Conservation (phyloP, 2,329 filamentous ascomycete genomes). For the Ophiostoma triangulosporum region DNA sequence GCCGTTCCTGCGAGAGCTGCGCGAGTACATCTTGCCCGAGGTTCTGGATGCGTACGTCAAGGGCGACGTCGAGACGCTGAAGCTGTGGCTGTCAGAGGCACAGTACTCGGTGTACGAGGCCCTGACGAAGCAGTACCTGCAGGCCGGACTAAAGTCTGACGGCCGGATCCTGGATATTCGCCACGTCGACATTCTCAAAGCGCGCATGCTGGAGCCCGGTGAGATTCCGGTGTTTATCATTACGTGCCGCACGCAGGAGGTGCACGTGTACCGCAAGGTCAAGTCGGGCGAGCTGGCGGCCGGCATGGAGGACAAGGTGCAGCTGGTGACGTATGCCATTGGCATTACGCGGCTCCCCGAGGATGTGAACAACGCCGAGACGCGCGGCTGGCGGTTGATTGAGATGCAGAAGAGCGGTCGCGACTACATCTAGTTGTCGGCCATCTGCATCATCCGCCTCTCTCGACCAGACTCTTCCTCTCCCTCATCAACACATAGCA, state of each 20-base stretch:
- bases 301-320: constrained; percentile 97
- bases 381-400: constrained; percentile 90
- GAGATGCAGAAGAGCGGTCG: constrained; percentile 97
- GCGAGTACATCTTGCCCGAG: constrained; percentile 95
- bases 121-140: constrained; percentile 91
- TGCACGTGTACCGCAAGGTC: constrained; percentile 88
- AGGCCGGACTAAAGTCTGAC: constrained; percentile 84
- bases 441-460: neutral
- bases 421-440: constrained; percentile 50
- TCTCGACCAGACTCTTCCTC: no score
- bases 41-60: constrained; percentile 97
- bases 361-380: constrained; percentile 94
- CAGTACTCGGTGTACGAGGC: constrained; percentile 96
- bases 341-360: constrained; percentile 88
- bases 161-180: constrained; percentile 91
- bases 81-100: constrained; percentile 89
- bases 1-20: constrained; percentile 85
- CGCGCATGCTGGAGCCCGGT: constrained; percentile 69
- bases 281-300: constrained; percentile 84
- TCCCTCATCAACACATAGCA: no score
- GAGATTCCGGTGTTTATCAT: constrained; percentile 95
- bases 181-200: constrained; percentile 76
- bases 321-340: constrained; percentile 95
- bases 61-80: constrained; percentile 79
- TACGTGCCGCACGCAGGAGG: constrained; percentile 90